Evolutionary conservation across 73 alveolate genomes (phyloP).

Genomic region (Tetrahymena elliotti): DNA sequence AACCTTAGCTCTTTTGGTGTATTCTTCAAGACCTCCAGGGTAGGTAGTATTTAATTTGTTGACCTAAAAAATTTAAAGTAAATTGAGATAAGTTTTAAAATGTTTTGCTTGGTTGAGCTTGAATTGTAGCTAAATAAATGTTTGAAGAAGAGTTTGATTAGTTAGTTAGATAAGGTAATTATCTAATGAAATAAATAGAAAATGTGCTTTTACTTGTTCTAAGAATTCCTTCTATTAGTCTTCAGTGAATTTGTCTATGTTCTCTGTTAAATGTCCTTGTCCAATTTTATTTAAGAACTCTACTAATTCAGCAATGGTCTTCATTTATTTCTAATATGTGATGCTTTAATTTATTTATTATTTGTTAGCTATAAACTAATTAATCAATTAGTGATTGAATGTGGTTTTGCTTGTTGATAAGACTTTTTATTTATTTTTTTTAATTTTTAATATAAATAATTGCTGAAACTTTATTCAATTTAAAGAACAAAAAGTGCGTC

Average conservation of each 20-base stretch:
- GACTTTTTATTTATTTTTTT: background rate
- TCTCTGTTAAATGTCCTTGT: background rate
- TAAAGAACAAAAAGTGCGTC: background rate
- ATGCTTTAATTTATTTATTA: background rate
- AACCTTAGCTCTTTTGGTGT: slow-evolving; percentile 81
- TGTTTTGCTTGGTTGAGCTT: background rate
- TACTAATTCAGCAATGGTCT: background rate
- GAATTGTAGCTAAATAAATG: background rate
- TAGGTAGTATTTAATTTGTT: slow-evolving; percentile 28
- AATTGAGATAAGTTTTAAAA: background rate
- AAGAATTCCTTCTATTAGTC: background rate
- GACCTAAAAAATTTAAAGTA: slow-evolving; percentile 1
- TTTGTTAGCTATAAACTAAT: background rate
- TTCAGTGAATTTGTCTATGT: background rate
- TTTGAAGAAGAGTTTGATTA: background rate
- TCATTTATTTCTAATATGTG: background rate
- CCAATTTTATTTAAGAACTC: background rate
- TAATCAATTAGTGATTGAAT: too few relatives aligned
- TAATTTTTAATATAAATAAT: background rate
- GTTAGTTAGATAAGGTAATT: background rate
- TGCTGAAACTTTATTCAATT: background rate
- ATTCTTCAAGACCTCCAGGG: slow-evolving; percentile 93
- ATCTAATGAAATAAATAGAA: background rate
- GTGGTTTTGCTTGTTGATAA: background rate
- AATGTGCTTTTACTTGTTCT: background rate